phyloP scores from a whole-genome alignment of 768 basidiomycete genomes.

The Kwoniella heveanensis region DNA sequence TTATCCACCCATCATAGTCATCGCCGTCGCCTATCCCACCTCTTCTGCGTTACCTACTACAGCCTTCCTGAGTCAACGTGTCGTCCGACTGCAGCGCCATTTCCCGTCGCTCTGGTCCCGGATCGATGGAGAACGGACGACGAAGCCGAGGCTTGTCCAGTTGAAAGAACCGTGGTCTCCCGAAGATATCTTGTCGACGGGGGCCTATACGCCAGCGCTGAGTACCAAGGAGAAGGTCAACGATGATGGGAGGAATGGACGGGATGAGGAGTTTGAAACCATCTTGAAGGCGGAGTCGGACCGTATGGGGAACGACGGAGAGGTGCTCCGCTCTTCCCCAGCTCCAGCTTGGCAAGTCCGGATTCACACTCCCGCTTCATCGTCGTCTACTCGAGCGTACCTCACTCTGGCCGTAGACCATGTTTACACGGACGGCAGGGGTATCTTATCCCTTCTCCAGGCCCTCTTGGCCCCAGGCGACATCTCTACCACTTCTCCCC shows the following conservation, averaged over 20 bases:
- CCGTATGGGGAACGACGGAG: background rate
- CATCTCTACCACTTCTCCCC: conserved; percentile 22
- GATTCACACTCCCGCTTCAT: background rate
- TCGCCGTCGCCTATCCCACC: conserved; percentile 12
- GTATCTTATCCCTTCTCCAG: conserved; percentile 5
- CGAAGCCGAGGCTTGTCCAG: conserved; percentile 11
- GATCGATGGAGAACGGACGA: conserved; percentile 12
- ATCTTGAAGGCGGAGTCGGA: conserved; percentile 4
- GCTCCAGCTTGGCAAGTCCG: conserved; percentile 21
- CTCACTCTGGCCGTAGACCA: conserved; percentile 22
- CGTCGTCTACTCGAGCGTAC: conserved; percentile 7
- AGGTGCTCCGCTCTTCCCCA: conserved; percentile 4
- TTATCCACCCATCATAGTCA: conserved; percentile 3
- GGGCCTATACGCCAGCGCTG: background rate
- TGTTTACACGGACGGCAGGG: conserved; percentile 21
- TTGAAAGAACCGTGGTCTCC: conserved; percentile 12
- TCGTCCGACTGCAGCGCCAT: conserved; percentile 19
- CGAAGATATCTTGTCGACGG: conserved; percentile 8
- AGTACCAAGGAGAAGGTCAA: background rate
- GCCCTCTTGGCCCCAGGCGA: conserved; percentile 15
- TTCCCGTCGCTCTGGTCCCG: conserved; percentile 20
- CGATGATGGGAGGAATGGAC: background rate
- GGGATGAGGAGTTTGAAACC: conserved; percentile 1
- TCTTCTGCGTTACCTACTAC: conserved; percentile 9
- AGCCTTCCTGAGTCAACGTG: conserved; percentile 4